These are phyloP conservation scores for Ustilago shanxiensis DNA, from an alignment of 1,284 basidiomycete species.

Conservation along the genomic window DNA sequence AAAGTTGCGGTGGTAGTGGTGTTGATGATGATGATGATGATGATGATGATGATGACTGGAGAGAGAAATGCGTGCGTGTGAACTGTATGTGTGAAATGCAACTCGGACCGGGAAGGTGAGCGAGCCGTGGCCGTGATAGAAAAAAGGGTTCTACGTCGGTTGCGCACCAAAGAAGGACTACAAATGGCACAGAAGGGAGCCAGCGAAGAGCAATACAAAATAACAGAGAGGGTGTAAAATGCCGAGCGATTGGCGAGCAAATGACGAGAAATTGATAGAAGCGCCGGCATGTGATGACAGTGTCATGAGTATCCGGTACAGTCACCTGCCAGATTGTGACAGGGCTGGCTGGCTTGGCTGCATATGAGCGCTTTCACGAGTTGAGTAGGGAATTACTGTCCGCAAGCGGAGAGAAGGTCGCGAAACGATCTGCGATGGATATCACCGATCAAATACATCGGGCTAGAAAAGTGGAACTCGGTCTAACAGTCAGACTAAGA, in stretches of 20 bases:
- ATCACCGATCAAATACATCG: too few species aligned
- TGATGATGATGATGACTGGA: not conserved
- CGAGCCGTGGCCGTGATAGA: slow-evolving; percentile 1
- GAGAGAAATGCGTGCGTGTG: not conserved
- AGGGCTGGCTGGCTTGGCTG: too few species aligned
- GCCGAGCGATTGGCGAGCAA: not conserved
- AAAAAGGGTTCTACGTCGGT: not conserved
- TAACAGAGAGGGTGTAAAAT: too few species aligned
- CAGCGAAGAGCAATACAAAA: not conserved
- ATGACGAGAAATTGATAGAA: slow-evolving; percentile 1
- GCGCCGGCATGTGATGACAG: not conserved
- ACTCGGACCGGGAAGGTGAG: slow-evolving; percentile 9
- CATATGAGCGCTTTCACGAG: slow-evolving; percentile 4
- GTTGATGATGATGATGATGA: not conserved
- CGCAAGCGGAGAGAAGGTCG: not conserved
- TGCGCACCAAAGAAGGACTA: too few species aligned
- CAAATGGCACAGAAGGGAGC: too few species aligned
- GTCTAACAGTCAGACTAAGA: not conserved
- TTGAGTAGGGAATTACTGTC: not conserved
- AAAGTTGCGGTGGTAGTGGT: too few species aligned
- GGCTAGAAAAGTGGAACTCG: too few species aligned
- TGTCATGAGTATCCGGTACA: slow-evolving; percentile 4
- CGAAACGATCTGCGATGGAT: too few species aligned
- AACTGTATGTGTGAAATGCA: not conserved
- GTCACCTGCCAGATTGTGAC: not conserved